These are phyloP conservation scores for Naganishia sp. DNA, from an alignment of 1,284 basidiomycete genomes.

Conservation along the genomic window DNA sequence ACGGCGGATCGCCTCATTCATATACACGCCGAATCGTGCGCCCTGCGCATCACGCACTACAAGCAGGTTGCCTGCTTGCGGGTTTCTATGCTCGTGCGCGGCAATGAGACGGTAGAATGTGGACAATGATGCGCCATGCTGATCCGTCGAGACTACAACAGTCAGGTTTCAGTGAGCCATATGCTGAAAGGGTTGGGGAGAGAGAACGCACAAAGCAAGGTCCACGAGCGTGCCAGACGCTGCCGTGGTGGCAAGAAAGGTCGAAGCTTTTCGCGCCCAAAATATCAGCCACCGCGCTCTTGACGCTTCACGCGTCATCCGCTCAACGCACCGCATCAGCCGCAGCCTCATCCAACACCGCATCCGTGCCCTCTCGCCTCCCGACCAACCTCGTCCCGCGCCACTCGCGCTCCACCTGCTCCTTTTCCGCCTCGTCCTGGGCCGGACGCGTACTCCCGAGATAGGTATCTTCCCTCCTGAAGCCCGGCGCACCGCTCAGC, in stretches of 20 bases:
- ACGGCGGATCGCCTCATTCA: slow-evolving; percentile 69
- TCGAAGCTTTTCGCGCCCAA: slow-evolving; percentile 61
- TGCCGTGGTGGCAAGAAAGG: slow-evolving; percentile 74
- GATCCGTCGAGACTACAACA: slow-evolving; percentile 70
- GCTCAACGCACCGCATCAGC: slow-evolving; percentile 65
- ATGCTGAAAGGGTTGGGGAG: background rate
- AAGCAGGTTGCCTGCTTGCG: slow-evolving; percentile 59
- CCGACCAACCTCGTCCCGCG: slow-evolving; percentile 55
- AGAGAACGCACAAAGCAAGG: slow-evolving; percentile 66
- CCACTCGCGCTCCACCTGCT: slow-evolving; percentile 45
- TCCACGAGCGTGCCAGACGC: slow-evolving; percentile 78
- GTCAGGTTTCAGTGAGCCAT: background rate
- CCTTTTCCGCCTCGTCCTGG: slow-evolving; percentile 40
- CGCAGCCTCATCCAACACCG: slow-evolving; percentile 58
- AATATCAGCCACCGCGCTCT: background rate
- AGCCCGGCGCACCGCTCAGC: slow-evolving; percentile 76
- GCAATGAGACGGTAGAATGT: slow-evolving; percentile 76
- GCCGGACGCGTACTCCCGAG: background rate
- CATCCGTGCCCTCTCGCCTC: slow-evolving; percentile 60
- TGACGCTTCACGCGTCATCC: slow-evolving; percentile 21
- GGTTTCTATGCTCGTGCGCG: slow-evolving; percentile 41
- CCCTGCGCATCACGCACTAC: slow-evolving; percentile 65
- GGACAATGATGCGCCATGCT: slow-evolving; percentile 88
- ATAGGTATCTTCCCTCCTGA: slow-evolving; percentile 54
- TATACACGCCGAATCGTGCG: slow-evolving; percentile 73